phyloP scores from a whole-genome alignment of 2,329 filamentous ascomycete genomes.

The Ceratocystis colombiana region DNA sequence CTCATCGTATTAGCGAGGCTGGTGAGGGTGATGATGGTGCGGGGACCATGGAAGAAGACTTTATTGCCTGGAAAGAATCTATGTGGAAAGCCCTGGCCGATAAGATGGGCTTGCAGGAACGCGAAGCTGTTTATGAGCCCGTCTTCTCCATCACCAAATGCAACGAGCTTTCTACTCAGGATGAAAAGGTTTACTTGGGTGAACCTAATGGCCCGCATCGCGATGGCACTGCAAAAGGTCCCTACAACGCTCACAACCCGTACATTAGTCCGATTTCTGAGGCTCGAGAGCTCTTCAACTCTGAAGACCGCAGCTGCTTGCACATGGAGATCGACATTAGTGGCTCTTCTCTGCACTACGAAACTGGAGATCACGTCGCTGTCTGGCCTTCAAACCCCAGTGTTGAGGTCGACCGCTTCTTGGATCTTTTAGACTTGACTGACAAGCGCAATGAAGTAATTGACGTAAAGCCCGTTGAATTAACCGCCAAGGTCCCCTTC shows the following conservation, averaged over 20 bases:
- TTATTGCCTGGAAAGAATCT: constrained; percentile 96
- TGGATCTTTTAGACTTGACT: constrained; percentile 64
- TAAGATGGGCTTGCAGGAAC: constrained; percentile 83
- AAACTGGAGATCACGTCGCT: constrained; percentile 94
- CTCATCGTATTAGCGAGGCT: constrained; percentile 70
- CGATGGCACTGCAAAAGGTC: constrained; percentile 70
- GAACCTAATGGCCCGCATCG: constrained; percentile 96
- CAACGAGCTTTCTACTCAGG: constrained; percentile 61
- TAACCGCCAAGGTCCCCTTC: constrained; percentile 94
- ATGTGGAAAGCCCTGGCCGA: constrained; percentile 87
- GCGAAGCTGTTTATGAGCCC: constrained; percentile 91
- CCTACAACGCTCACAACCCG: constrained; percentile 93
- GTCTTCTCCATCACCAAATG: constrained; percentile 74
- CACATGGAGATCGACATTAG: constrained; percentile 92
- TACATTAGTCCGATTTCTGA: constrained; percentile 89
- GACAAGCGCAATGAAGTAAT: constrained; percentile 75
- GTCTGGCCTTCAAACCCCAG: constrained; percentile 96
- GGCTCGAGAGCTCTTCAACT: constrained; percentile 81
- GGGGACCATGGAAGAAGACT: constrained; percentile 99
- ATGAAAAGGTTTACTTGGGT: constrained; percentile 78
- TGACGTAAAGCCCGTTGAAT: constrained; percentile 80
- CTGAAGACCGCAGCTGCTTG: constrained; percentile 85
- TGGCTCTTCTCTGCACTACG: constrained; percentile 81
- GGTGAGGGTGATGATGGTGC: constrained; percentile 96
- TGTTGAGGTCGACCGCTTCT: constrained; percentile 80